A percentile compares a stretch with the other conserved stretches of the same genome.
Conservation (phyloP, 2,329 filamentous ascomycete species). For the Penicillium rolfsii region DNA sequence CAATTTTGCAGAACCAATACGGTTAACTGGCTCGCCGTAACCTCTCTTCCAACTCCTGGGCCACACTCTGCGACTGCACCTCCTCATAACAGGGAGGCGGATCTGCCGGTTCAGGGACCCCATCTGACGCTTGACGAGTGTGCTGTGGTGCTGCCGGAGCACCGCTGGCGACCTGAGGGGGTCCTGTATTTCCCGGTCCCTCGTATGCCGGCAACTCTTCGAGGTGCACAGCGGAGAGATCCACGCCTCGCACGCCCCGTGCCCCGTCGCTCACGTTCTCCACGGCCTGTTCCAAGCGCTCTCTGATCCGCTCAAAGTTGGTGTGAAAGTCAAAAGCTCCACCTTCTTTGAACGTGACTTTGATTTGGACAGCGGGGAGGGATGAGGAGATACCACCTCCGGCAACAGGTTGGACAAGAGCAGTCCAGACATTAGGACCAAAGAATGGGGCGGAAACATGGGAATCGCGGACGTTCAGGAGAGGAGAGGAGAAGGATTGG, state of each 20-base stretch:
- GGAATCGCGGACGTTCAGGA: constrained; percentile 84
- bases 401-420: constrained; percentile 75
- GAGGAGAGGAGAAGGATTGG: constrained; percentile 85
- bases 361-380: constrained; percentile 74
- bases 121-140: constrained; percentile 30
- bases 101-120: constrained; percentile 60
- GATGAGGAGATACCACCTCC: constrained; percentile 80
- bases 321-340: constrained; percentile 91
- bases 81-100: constrained; percentile 92
- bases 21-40: constrained; percentile 39
- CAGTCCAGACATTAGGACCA: constrained; percentile 87
- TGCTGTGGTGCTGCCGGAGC: constrained; percentile 18
- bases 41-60: constrained; percentile 70
- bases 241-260: constrained; percentile 53
- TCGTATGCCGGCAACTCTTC: constrained; percentile 91
- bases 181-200: constrained; percentile 52
- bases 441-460: constrained; percentile 89
- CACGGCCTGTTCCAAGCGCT: constrained; percentile 77
- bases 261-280: constrained; percentile 54
- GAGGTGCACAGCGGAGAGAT: constrained; percentile 69
- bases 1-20: no score
- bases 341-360: constrained; percentile 89
- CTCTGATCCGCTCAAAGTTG: constrained; percentile 80
- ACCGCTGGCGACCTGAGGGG: constrained; percentile 8
- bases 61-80: constrained; percentile 78